Percentiles rank a stretch among this genome's conserved stretches.
Conservation (phyloP, 1,284 basidiomycete species). For the Wallemia mellicola region DNA sequence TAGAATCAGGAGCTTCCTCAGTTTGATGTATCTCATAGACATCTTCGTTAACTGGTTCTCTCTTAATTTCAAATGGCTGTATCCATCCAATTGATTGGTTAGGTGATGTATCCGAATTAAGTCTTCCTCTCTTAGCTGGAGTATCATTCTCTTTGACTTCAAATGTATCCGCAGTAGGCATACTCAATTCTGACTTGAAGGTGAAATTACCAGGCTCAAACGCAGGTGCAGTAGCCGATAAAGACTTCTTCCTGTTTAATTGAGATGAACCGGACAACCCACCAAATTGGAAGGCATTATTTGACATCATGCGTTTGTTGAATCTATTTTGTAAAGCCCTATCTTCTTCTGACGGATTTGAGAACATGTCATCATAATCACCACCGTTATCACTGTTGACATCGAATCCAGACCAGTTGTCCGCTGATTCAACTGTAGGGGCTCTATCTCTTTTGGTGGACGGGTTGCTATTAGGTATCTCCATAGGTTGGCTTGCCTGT, state of each 20-base stretch:
- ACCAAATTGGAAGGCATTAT: background rate
- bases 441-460: too few relatives aligned
- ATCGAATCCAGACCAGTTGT: background rate
- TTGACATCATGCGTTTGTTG: background rate
- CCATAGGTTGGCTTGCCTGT: background rate
- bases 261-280: background rate
- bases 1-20: background rate
- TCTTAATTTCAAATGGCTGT: background rate
- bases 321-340: background rate
- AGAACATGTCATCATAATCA: background rate
- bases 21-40: background rate
- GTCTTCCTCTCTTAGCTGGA: background rate
- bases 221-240: background rate
- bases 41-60: background rate
- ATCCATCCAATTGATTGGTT: background rate
- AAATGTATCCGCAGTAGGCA: background rate
- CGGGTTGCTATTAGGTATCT: background rate
- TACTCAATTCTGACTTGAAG: background rate
- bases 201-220: background rate
- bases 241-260: background rate
- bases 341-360: background rate
- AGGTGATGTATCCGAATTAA: background rate
- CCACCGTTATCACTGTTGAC: background rate
- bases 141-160: background rate
- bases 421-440: too few relatives aligned